Evolutionary conservation across 192 early-diverging fungal genomes (phyloP).

Genomic region (Gorgonomyces haynaldii): DNA sequence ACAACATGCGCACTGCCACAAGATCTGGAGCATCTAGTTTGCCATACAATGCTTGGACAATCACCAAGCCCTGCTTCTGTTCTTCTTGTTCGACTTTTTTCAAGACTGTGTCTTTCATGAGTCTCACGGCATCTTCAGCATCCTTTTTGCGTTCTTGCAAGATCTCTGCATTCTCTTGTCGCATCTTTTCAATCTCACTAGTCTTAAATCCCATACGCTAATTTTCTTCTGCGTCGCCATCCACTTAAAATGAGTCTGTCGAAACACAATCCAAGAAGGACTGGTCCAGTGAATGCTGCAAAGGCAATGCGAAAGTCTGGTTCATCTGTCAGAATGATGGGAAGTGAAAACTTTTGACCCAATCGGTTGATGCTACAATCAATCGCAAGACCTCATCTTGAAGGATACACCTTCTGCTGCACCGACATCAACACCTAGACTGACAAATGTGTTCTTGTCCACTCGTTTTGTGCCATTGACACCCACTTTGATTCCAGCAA

Average conservation of each 20-base stretch:
- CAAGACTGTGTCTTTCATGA: constrained; percentile 57
- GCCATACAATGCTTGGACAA: constrained; percentile 82
- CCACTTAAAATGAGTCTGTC: constrained; percentile 24
- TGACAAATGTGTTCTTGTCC: constrained; percentile 27
- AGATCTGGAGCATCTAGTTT: constrained; percentile 40
- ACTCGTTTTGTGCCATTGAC: constrained; percentile 29
- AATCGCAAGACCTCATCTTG: constrained; percentile 17
- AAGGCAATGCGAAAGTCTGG: constrained; percentile 28
- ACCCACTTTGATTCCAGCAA: constrained; percentile 17
- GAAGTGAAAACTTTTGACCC: constrained; percentile 37
- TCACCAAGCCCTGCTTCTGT: constrained; percentile 60
- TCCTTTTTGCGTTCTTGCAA: constrained; percentile 52
- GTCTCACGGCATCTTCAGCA: constrained; percentile 61
- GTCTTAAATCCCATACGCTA: constrained; percentile 5
- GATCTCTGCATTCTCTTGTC: constrained; percentile 34
- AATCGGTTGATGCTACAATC: constrained; percentile 26
- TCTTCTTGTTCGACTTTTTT: constrained; percentile 60
- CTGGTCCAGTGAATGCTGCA: constrained; percentile 22
- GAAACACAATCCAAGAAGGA: constrained; percentile 15
- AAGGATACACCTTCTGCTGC: constrained; percentile 26
- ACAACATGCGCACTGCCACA: constrained; percentile 4
- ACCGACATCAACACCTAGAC: constrained; percentile 31
- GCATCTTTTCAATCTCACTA: constrained; percentile 18
- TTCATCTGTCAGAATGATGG: constrained; percentile 33
- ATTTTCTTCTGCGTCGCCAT: constrained; percentile 15